Percentiles rank a stretch among this genome's conserved stretches.
Evolutionary conservation across 2,329 filamentous ascomycete genomes (phyloP).

Genomic region (Lasiodiplodia citricola): DNA sequence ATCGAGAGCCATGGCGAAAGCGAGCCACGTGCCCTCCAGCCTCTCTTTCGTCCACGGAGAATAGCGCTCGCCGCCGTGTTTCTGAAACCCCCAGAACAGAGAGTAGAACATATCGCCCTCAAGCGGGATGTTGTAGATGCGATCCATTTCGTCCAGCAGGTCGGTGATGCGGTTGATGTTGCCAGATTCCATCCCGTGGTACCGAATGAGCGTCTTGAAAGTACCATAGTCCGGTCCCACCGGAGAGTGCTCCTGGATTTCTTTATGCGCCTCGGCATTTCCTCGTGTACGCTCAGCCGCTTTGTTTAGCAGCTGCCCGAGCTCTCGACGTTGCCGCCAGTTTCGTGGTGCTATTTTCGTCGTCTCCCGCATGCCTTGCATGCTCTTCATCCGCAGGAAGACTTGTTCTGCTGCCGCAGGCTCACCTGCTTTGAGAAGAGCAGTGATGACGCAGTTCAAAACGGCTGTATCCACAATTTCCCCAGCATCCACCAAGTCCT

Average conservation of each 20-base stretch:
- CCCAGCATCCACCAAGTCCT: slow-evolving; percentile 79
- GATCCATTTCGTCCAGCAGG: slow-evolving; percentile 80
- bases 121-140: slow-evolving; percentile 65
- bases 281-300: slow-evolving; percentile 48
- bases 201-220: slow-evolving; percentile 77
- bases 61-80: slow-evolving; percentile 69
- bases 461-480: slow-evolving; percentile 88
- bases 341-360: slow-evolving; percentile 39
- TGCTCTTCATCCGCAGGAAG: slow-evolving; percentile 81
- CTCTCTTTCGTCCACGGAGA: slow-evolving; percentile 74
- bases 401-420: slow-evolving; percentile 76
- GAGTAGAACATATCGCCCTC: slow-evolving; percentile 79
- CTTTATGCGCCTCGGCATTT: slow-evolving; percentile 53
- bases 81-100: slow-evolving; percentile 80
- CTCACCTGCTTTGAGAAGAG: slow-evolving; percentile 78
- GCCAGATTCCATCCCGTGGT: slow-evolving; percentile 72
- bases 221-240: slow-evolving; percentile 78
- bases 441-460: slow-evolving; percentile 83
- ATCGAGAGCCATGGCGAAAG: slow-evolving; percentile 52
- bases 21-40: slow-evolving; percentile 71
- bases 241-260: slow-evolving; percentile 68
- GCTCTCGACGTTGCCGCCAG: slow-evolving; percentile 49
- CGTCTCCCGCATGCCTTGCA: slow-evolving; percentile 46
- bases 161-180: slow-evolving; percentile 73
- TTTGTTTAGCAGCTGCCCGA: slow-evolving; percentile 56